phyloP scores from a whole-genome alignment of 2,329 filamentous ascomycete species.

The Macroventuria anomochaeta region DNA sequence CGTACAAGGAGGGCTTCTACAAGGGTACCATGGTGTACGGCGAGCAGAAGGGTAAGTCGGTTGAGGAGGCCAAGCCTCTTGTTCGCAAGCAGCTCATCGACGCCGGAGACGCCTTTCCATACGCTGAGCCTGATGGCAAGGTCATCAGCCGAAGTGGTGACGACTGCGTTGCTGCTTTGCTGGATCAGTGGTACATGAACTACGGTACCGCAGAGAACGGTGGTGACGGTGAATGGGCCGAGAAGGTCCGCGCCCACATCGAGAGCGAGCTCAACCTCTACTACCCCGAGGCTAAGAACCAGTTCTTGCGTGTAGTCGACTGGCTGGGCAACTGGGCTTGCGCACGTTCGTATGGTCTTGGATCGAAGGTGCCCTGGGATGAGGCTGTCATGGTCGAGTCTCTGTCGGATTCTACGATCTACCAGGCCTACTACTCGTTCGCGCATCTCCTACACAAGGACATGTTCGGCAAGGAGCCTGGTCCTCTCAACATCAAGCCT shows the following conservation, averaged over 20 bases:
- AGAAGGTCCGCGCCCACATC: constrained; percentile 60
- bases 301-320: constrained; percentile 81
- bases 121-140: constrained; percentile 88
- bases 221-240: constrained; percentile 78
- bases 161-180: constrained; percentile 88
- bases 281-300: constrained; percentile 62
- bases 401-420: constrained; percentile 90
- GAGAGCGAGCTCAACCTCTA: constrained; percentile 77
- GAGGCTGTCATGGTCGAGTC: constrained; percentile 88
- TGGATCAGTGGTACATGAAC: constrained; percentile 98
- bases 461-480: constrained; percentile 72
- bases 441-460: constrained; percentile 76
- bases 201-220: constrained; percentile 73
- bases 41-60: constrained; percentile 84
- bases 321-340: constrained; percentile 92
- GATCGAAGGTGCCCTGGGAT: constrained; percentile 95
- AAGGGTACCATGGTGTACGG: constrained; percentile 89
- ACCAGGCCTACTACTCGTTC: constrained; percentile 75
- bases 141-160: constrained; percentile 90
- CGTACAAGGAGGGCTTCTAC: constrained; percentile 98
- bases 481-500: constrained; percentile 62
- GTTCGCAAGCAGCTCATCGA: constrained; percentile 80
- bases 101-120: constrained; percentile 81
- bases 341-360: constrained; percentile 87
- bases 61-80: constrained; percentile 85